Evolutionary conservation across 2,329 filamentous ascomycete species (phyloP).

Genomic region (Tetracladium maxilliforme): DNA sequence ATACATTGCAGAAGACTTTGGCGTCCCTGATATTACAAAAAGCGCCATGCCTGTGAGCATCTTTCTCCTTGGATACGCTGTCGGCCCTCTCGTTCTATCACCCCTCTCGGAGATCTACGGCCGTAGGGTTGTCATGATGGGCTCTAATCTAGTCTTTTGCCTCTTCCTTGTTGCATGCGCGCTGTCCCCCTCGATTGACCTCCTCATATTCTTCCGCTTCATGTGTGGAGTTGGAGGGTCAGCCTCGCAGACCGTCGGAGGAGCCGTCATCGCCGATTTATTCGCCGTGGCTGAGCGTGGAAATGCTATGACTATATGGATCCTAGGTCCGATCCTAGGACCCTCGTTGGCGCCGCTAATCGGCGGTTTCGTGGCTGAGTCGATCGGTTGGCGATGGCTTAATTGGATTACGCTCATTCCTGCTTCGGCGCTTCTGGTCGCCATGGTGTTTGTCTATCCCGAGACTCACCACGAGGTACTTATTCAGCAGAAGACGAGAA

Average conservation of each 20-base stretch:
- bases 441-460: slow-evolving; percentile 9
- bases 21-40: slow-evolving; percentile 22
- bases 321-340: slow-evolving; percentile 11
- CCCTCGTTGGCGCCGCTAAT: slow-evolving; percentile 14
- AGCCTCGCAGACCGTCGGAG: slow-evolving; percentile 25
- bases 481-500: slow-evolving; percentile 30
- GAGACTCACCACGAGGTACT: slow-evolving; percentile 22
- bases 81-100: slow-evolving; percentile 41
- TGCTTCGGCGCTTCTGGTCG: slow-evolving; percentile 16
- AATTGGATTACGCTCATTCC: slow-evolving; percentile 32
- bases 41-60: slow-evolving; percentile 43
- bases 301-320: slow-evolving; percentile 13
- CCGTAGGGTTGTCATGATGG: slow-evolving; percentile 36
- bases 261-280: slow-evolving; percentile 25
- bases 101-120: slow-evolving; percentile 52
- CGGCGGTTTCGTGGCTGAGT: slow-evolving; percentile 20
- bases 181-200: slow-evolving; percentile 32
- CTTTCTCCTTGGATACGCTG: slow-evolving; percentile 42
- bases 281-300: slow-evolving; percentile 15
- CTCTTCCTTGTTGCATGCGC: slow-evolving; percentile 51
- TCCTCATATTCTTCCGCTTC: slow-evolving; percentile 30
- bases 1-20: slow-evolving; percentile 9
- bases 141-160: slow-evolving; percentile 44
- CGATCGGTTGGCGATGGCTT: slow-evolving; percentile 30
- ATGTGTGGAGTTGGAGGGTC: slow-evolving; percentile 29